Evolutionary conservation across 148 eudicot genomes (phyloP).

Genomic region (Persicaria tinctoria): DNA sequence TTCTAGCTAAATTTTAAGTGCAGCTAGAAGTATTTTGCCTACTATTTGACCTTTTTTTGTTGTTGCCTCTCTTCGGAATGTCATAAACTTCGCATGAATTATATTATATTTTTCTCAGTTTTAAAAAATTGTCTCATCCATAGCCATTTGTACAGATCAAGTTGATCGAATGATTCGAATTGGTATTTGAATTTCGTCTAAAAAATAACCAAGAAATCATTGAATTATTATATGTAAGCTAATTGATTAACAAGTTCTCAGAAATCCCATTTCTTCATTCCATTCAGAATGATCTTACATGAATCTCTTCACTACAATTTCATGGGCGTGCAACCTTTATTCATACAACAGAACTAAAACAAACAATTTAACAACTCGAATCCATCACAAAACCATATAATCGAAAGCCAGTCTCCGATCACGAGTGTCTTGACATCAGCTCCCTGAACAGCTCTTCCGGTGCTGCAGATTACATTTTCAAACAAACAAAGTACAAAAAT

Average conservation of each 20-base stretch:
- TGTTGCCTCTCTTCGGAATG: too few species aligned
- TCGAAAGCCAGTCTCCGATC: background rate
- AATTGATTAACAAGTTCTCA: background rate
- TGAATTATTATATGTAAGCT: background rate
- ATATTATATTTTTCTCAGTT: too few species aligned
- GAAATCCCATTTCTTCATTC: background rate
- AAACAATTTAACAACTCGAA: background rate
- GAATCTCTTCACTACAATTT: background rate
- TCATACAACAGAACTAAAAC: background rate
- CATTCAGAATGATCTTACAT: background rate
- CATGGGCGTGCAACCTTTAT: background rate
- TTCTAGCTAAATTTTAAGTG: too few species aligned
- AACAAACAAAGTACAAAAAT: background rate
- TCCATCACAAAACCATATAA: background rate
- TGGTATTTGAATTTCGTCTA: too few species aligned
- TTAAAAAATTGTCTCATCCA: too few species aligned
- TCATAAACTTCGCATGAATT: too few species aligned
- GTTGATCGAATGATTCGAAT: too few species aligned
- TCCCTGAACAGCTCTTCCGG: constrained; percentile 52
- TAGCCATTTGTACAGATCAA: too few species aligned
- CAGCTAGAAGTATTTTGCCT: too few species aligned
- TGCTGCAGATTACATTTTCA: constrained; percentile 27
- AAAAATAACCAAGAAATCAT: too few species aligned
- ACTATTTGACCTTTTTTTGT: too few species aligned
- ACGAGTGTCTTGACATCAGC: constrained; percentile 31